Evolutionary conservation across 495 filamentous ascomycete species (phyloP).

Genomic region (Podospora tetraspora): DNA sequence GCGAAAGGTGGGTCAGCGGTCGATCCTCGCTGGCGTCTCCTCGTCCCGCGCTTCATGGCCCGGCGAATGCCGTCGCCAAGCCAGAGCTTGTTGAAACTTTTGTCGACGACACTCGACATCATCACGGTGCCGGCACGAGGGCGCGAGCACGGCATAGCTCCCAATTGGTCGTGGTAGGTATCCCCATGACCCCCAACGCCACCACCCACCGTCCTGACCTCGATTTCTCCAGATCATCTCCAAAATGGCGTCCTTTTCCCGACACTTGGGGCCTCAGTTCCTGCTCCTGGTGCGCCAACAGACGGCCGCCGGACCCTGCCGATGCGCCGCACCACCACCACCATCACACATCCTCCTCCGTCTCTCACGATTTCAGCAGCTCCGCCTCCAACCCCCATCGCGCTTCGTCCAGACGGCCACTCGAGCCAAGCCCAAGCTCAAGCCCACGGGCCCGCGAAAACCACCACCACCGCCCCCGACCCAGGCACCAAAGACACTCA

Average conservation of each 20-base stretch:
- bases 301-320: neutral
- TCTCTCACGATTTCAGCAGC: neutral
- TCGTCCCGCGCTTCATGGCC: neutral
- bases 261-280: conserved; percentile 6
- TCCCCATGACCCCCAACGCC: neutral
- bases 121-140: neutral
- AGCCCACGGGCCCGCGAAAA: neutral
- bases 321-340: neutral
- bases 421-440: neutral
- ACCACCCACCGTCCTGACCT: neutral
- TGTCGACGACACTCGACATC: conserved; percentile 5
- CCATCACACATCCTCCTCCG: conserved; percentile 8
- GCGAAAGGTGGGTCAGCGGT: neutral
- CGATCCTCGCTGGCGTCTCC: neutral
- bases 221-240: neutral
- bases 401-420: conserved; percentile 17
- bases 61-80: neutral
- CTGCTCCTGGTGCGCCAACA: conserved; percentile 9
- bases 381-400: conserved; percentile 9
- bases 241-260: conserved; percentile 9
- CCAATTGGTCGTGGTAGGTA: neutral
- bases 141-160: neutral
- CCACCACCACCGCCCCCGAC: conserved; percentile 1
- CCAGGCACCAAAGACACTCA: neutral
- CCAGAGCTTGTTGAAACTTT: conserved; percentile 4